Percentiles rank a stretch among this genome's conserved stretches.
phyloP scores from a whole-genome alignment of 257 asterid genomes.

The Echium plantagineum region DNA sequence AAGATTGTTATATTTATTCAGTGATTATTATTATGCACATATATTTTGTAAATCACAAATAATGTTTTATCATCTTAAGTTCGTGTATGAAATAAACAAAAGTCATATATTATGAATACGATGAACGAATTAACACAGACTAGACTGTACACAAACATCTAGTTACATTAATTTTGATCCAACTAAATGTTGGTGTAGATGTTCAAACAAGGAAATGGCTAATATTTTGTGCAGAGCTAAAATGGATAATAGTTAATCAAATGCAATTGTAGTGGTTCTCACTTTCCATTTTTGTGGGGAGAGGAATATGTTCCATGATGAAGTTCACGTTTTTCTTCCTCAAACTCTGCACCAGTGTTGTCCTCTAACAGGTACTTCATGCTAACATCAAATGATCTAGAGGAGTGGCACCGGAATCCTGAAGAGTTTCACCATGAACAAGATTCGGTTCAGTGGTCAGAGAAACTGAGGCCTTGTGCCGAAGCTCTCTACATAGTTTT shows the following conservation, averaged over 20 bases:
- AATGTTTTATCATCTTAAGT: no score
- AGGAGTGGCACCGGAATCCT: slow-evolving; percentile 86
- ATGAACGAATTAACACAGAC: no score
- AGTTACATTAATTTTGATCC: not conserved
- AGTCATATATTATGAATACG: no score
- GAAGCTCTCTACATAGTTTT: slow-evolving; percentile 89
- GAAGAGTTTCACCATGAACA: slow-evolving; percentile 93
- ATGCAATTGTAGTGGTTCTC: not conserved
- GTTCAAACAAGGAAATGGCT: not conserved
- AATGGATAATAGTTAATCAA: no score
- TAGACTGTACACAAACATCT: no score
- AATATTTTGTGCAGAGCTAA: no score
- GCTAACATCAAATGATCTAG: slow-evolving; percentile 72
- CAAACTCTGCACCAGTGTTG: slow-evolving; percentile 13
- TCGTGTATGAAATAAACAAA: no score
- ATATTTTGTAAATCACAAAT: no score
- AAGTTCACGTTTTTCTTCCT: slow-evolving; percentile 7
- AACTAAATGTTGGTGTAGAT: not conserved
- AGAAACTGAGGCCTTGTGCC: slow-evolving; percentile 93
- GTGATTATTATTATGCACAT: no score
- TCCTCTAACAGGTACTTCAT: slow-evolving; percentile 73
- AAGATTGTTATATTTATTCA: no score
- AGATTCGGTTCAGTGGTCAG: slow-evolving; percentile 88
- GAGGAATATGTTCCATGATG: not conserved
- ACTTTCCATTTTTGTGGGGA: not conserved